Base-by-base conservation (phyloP, 2,329 filamentous ascomycete species). In the Hymenoscyphus linearis region DNA sequence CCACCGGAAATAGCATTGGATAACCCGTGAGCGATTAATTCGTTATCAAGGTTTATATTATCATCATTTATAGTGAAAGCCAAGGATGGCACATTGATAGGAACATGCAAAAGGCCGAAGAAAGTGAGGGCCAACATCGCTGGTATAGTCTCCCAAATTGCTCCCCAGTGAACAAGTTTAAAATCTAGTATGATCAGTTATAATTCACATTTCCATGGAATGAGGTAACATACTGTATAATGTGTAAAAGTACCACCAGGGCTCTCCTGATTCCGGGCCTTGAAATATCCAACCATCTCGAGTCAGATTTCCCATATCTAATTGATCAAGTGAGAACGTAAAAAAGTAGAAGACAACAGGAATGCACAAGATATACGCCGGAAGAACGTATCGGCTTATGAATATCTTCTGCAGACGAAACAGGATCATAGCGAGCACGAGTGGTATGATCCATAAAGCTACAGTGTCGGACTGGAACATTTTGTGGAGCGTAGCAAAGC, bases 171-270 rank as follows among this genome's bases (percentile, higher is more conserved):
- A 2, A 98, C 89, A 26, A 88, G 80, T 55, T 87, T 80, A 70
- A 96, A 91, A 71, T 95, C 90, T 95, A 22, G 22, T 22, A 7
- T 3, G 14, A 27, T 60, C 18, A 60, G 58, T 36, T 9, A 13
- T 35, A 16, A 27, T 2, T n/a, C 16, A 25, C 50, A 64, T 40
- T 31, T 9, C 22, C 5, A 59, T 71, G 60, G 34, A 16, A 59
- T 62, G 62, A 71, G 72, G 14, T 31, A 16, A 78, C 86, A 81
- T 80, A 93, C 90, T 87, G 76, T 96, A 99, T 55, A 98, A 83
- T 0, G 91, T 96, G 76, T 96, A 99, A 71, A 99, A 99, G 73
- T 95, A 92, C 84, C 95, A 99, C 85, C 96, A 99, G 0, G 95
- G 92, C 69, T 96, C 91, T 85, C 89, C 10, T 88, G 87, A 53